phyloP scores from a whole-genome alignment of 768 basidiomycete species.

The Pulveroboletus frians region DNA sequence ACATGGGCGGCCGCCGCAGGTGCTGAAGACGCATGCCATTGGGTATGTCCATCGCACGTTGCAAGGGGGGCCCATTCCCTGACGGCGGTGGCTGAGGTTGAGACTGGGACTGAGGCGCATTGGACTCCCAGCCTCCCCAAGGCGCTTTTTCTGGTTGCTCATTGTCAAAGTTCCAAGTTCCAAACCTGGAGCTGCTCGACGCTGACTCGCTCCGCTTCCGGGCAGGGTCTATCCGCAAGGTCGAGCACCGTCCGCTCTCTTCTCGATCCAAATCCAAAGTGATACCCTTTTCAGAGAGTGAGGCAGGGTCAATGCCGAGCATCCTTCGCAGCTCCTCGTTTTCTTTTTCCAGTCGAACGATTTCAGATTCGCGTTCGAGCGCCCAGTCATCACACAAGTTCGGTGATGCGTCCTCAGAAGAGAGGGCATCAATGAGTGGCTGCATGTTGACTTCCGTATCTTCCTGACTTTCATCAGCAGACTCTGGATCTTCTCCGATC shows the following conservation, averaged over 20 bases:
- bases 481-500: conserved; percentile 50
- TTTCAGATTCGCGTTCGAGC: conserved; percentile 81
- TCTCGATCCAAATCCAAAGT: conserved; percentile 44
- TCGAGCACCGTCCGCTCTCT: conserved; percentile 35
- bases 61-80: conserved; percentile 32
- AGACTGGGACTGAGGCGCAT: conserved; percentile 19
- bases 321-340: conserved; percentile 73
- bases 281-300: conserved; percentile 49
- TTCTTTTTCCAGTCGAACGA: conserved; percentile 74
- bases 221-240: conserved; percentile 15
- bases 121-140: conserved; percentile 29
- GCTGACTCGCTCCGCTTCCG: conserved; percentile 27
- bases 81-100: conserved; percentile 28
- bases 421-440: conserved; percentile 40
- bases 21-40: conserved; percentile 49
- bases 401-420: conserved; percentile 35
- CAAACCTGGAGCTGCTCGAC: conserved; percentile 19
- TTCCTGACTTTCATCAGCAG: conserved; percentile 24
- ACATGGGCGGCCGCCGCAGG: conserved; percentile 55
- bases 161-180: conserved; percentile 29
- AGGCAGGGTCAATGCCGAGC: conserved; percentile 66
- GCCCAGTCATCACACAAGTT: conserved; percentile 73
- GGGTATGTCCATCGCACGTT: conserved; percentile 48
- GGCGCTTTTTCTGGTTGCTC: conserved; percentile 22
- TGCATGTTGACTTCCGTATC: conserved; percentile 39